A percentile compares a stretch with the other conserved stretches of the same genome.
phyloP scores from a whole-genome alignment of 1,284 basidiomycete genomes.

The Microbotryum intermedium region DNA sequence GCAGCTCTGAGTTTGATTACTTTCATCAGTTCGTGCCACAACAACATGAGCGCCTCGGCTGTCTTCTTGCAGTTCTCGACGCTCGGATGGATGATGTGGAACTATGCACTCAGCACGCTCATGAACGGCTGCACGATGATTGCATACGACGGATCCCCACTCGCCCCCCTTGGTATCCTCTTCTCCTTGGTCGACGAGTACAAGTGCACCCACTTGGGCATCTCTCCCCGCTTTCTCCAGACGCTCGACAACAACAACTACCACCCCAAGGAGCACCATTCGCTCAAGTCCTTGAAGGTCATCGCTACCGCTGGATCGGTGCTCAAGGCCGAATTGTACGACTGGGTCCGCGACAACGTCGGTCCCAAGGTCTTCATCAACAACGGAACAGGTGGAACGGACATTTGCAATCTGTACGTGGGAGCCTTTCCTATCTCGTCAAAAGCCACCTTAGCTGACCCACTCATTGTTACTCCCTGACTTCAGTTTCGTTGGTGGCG shows the following conservation, averaged over 20 bases:
- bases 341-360: slow-evolving; percentile 67
- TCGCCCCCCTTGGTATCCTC: slow-evolving; percentile 58
- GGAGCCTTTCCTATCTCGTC: no score
- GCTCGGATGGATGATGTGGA: slow-evolving; percentile 47
- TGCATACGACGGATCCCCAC: slow-evolving; percentile 74
- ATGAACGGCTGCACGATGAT: slow-evolving; percentile 49
- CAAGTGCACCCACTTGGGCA: slow-evolving; percentile 68
- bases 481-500: slow-evolving; percentile 25
- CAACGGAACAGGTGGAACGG: slow-evolving; percentile 60
- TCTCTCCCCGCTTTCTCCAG: slow-evolving; percentile 33
- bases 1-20: no score
- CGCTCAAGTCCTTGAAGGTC: slow-evolving; percentile 53
- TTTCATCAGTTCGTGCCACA: slow-evolving; percentile 12
- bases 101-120: slow-evolving; percentile 49
- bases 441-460: neutral
- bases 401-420: neutral
- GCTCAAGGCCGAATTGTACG: slow-evolving; percentile 62
- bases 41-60: slow-evolving; percentile 8
- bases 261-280: slow-evolving; percentile 56
- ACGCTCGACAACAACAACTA: slow-evolving; percentile 17
- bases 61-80: slow-evolving; percentile 81
- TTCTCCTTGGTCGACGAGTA: slow-evolving; percentile 66
- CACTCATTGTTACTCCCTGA: no score
- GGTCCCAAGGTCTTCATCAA: slow-evolving; percentile 59
- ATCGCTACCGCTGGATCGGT: slow-evolving; percentile 80